A percentile compares a stretch with the other conserved stretches of the same genome.
Conservation (phyloP, 2,329 filamentous ascomycete genomes). For the Tothia fuscella region DNA sequence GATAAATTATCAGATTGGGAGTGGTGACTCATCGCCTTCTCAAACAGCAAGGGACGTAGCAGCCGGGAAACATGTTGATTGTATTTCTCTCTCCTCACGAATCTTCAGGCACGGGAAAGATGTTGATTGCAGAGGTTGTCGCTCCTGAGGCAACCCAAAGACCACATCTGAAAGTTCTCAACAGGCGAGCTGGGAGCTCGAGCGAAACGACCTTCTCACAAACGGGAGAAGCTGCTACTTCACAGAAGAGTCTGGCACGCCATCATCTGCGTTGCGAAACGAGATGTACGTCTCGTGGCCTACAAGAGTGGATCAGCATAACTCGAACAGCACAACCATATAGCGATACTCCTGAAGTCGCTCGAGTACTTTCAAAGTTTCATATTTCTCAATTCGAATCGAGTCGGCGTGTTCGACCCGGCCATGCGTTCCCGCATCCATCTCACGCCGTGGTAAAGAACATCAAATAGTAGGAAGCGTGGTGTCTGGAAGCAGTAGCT, state of each 20-base stretch:
- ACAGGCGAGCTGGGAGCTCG: slow-evolving; percentile 34
- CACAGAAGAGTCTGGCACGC: slow-evolving; percentile 39
- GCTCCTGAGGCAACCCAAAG: slow-evolving; percentile 17
- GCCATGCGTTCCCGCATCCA: slow-evolving; percentile 35
- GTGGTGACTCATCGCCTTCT: slow-evolving; percentile 19
- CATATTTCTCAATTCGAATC: slow-evolving; percentile 33
- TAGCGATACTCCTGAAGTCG: slow-evolving; percentile 30
- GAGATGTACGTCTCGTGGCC: slow-evolving; percentile 47
- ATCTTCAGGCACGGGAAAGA: slow-evolving; percentile 19
- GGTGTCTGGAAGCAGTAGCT: no score
- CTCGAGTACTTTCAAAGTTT: slow-evolving; percentile 30
- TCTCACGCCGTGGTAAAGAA: no score
- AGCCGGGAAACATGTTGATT: slow-evolving; percentile 12
- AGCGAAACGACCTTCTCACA: slow-evolving; percentile 9
- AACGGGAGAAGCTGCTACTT: slow-evolving; percentile 21
- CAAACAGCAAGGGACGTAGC: slow-evolving; percentile 17
- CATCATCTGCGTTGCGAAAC: slow-evolving; percentile 46
- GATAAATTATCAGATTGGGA: slow-evolving; percentile 21
- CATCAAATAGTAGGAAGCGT: no score
- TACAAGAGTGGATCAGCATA: slow-evolving; percentile 21
- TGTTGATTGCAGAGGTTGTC: slow-evolving; percentile 15
- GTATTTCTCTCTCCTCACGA: slow-evolving; percentile 10
- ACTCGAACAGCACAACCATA: slow-evolving; percentile 12
- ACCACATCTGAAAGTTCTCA: slow-evolving; percentile 18
- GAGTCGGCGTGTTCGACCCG: slow-evolving; percentile 24